Conservation (phyloP, 176 grass and related monocot species). For the Puccinellia tenuiflora region DNA sequence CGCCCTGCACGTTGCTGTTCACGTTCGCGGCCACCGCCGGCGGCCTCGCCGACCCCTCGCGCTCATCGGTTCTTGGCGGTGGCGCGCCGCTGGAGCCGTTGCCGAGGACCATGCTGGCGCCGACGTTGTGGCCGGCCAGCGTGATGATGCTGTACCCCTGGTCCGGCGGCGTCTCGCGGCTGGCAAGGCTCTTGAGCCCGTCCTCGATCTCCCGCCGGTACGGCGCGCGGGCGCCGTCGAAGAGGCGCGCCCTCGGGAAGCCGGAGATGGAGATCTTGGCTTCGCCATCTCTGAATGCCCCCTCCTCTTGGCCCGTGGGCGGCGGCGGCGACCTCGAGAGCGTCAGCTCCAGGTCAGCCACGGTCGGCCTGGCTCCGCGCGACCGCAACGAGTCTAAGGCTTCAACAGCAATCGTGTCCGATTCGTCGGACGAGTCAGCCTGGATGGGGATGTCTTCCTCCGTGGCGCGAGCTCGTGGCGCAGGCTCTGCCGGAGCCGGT, state of each 20-base stretch:
- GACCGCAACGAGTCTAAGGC: neutral
- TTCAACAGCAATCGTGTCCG: neutral
- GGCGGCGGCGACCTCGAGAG: conserved; percentile 5
- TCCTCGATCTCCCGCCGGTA: conserved; percentile 59
- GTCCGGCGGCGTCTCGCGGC: neutral
- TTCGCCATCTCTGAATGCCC: neutral
- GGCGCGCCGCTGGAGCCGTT: neutral
- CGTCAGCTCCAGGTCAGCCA: conserved; percentile 13
- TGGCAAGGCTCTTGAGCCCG: conserved; percentile 41
- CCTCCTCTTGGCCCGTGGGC: neutral
- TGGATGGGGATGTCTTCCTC: conserved; percentile 8
- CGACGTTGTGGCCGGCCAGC: conserved; percentile 70
- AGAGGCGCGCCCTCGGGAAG: conserved; percentile 35
- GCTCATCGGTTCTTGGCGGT: neutral
- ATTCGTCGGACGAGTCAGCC: conserved; percentile 5
- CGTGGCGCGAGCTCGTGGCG: neutral
- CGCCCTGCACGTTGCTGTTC: conserved; percentile 84
- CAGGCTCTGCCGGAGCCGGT: neutral
- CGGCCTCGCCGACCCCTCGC: neutral
- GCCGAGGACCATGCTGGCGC: conserved; percentile 70
- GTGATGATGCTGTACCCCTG: conserved; percentile 50
- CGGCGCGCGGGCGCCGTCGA: conserved; percentile 29
- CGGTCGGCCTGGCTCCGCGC: neutral
- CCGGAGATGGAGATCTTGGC: conserved; percentile 49
- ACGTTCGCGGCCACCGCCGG: conserved; percentile 37